Evolutionary conservation across 2,329 filamentous ascomycete genomes (phyloP).

Genomic region (Talaromyces funiculosus): DNA sequence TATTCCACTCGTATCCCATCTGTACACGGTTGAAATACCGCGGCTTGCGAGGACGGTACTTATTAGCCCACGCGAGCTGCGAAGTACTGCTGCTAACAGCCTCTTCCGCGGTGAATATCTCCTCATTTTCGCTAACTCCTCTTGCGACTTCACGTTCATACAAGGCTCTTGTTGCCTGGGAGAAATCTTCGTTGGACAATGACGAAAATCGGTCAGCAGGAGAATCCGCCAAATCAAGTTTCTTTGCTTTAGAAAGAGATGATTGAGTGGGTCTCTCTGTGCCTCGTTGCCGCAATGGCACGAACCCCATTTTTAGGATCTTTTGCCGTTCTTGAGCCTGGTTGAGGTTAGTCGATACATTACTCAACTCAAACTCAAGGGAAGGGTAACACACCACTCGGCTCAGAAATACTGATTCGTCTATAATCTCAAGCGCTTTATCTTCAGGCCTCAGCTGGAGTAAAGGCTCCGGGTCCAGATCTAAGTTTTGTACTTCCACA

Average conservation of each 20-base stretch:
- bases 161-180: constrained; percentile 76
- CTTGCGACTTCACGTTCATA: constrained; percentile 91
- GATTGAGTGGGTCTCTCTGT: constrained; percentile 29
- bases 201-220: constrained; percentile 65
- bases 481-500: constrained; percentile 24
- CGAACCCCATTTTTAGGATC: constrained; percentile 59
- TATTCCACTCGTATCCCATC: constrained; percentile 99
- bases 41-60: constrained; percentile 84
- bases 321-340: constrained; percentile 54
- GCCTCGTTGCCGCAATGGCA: constrained; percentile 52
- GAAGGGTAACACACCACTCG: constrained; percentile 43
- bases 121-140: constrained; percentile 87
- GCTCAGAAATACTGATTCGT: constrained; percentile 55
- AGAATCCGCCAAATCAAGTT: constrained; percentile 43
- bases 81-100: constrained; percentile 55
- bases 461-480: constrained; percentile 60
- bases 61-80: constrained; percentile 72
- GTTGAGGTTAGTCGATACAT: constrained; percentile 8
- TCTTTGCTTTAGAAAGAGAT: constrained; percentile 31
- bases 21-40: constrained; percentile 97
- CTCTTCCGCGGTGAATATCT: constrained; percentile 90
- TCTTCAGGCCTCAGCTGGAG: constrained; percentile 61
- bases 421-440: constrained; percentile 53
- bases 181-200: constrained; percentile 70
- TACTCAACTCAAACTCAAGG: constrained; percentile 8